Base-by-base conservation (phyloP, 2,329 filamentous ascomycete genomes). In the Reticulascus tulasneorum region DNA sequence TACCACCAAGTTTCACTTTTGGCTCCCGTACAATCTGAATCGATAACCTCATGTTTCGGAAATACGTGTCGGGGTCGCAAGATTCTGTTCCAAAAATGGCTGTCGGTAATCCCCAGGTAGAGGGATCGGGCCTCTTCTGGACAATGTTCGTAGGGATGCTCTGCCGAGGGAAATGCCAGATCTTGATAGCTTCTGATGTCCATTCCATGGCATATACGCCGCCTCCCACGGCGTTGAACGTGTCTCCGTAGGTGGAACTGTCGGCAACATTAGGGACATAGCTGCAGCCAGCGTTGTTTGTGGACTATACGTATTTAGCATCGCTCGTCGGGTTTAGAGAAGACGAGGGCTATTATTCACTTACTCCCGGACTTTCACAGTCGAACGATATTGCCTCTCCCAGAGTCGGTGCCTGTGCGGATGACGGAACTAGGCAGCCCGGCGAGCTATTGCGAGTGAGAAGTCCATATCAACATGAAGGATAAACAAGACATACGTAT, bases 141-240 rank as follows among this genome's bases (percentile, higher is more conserved):
- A 62, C 56, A 32, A 91, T 81, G 51, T 93, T 82, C 1, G 58
- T 52, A 0, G 88, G 87, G 25, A 90, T 75, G 8, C 59, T 54
- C 20, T 60, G 62, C n/a, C 83, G 75, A 2, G 79, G 66, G 59
- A 89, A 94, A 65, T 86, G 85, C 79, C 82, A 94, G 44, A 93
- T 69, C 37, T 73, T 79, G 55, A 94, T 84, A 37, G 71, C 74
- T 2, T 75, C 60, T 9, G 67, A 62, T 32, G 82, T 82, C 85
- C 86, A 93, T 50, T 83, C 69, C 47, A 83, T 74, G 6, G 79
- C 82, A 47, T 84, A 86, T 4, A 86, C 72, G 19, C 82, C 82
- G n/a, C 83, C 82, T 2, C 71, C 68, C 23, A 58, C 73, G 9
- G 66, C 66, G 54, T 89, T 88, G 64, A 89, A 87, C 1, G 69